Percentiles rank a stretch among this genome's conserved stretches.
Conservation (phyloP, 1,139 yeast species). For the Hyphopichia fennica region DNA sequence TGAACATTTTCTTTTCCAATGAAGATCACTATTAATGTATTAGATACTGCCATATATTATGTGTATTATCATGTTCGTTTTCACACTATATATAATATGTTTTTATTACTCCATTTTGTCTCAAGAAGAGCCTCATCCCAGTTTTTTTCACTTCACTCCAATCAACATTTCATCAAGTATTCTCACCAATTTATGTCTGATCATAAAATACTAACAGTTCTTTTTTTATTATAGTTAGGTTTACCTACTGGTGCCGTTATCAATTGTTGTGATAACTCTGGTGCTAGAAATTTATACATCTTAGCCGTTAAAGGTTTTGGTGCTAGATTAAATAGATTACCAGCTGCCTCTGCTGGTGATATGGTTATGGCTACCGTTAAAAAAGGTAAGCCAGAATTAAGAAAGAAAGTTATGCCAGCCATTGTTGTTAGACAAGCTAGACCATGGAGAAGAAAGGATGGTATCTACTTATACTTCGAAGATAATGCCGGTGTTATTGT, state of each 20-base stretch:
- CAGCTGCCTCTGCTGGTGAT: slow-evolving; percentile 99
- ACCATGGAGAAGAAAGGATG: slow-evolving; percentile 99
- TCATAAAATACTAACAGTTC: slow-evolving; percentile 26
- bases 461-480: slow-evolving; percentile 99
- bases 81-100: too few species aligned
- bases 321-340: slow-evolving; percentile 99
- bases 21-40: too few species aligned
- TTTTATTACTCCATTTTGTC: too few species aligned
- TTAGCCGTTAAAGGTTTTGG: slow-evolving; percentile 99
- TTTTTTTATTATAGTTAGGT: slow-evolving; percentile 70
- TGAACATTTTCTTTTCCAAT: too few species aligned
- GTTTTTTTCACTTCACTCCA: too few species aligned
- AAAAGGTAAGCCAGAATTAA: slow-evolving; percentile 99
- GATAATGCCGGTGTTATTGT: slow-evolving; percentile 99
- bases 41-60: too few species aligned
- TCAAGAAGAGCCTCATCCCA: too few species aligned
- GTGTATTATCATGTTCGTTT: too few species aligned
- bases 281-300: slow-evolving; percentile 99
- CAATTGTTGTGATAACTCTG: slow-evolving; percentile 99
- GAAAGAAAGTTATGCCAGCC: slow-evolving; percentile 99
- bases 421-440: slow-evolving; percentile 98
- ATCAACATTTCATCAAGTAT: too few species aligned
- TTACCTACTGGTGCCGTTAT: slow-evolving; percentile 99
- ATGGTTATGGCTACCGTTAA: slow-evolving; percentile 99
- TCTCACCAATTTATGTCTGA: too few species aligned